Evolutionary conservation across 306 rosid species (phyloP), one percentile per base, ranked within the genome.

Genomic region (Lupinus albus): DNA sequence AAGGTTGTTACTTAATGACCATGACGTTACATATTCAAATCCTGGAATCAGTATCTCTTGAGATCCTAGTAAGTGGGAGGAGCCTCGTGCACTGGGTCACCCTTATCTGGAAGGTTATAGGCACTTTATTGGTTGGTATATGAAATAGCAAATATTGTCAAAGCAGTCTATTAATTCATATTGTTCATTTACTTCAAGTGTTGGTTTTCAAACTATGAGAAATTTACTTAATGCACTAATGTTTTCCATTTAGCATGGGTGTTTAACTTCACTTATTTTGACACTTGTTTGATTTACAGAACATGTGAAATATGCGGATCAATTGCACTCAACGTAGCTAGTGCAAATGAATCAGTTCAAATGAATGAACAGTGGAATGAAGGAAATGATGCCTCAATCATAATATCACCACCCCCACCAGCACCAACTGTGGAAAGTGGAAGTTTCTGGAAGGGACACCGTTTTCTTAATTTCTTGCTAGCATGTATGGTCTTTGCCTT

Each of bases 241-340:
- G 15, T 33, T 54, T 17, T 9, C 14, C 21, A 18, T 73, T 32
- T 33, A 2, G 30, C 30, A 2, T 8, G 12, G 47, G 20, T 18
- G 46, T 59, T 39, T 32, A 62, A 54, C 58, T 48, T 15, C 16
- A 54, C 36, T 80, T 52, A 68, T 35, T 8, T 68, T 13, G 45
- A 39, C 11, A 72, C 35, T 63, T 63, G 17, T 7, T 10, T 77
- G 62, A 50, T 68, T 15, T 35, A 57, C 89, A 91, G 94, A 76
- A 91, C 92, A 71, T 91, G 97, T 60, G 97, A 91, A 79, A 91
- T 91, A 38, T 91, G 96, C 70, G 87, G 96, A 73, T 88, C 97
- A 35, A 50, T 81, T 12, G 97, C 97, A 7, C 84, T 30, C 68
- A 91, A 91, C 39, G 94, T 91, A 42, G 71, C 81, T 54, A 86